Evolutionary conservation across 345 rosid genomes (phyloP).

Genomic region (Aquilaria malaccensis): DNA sequence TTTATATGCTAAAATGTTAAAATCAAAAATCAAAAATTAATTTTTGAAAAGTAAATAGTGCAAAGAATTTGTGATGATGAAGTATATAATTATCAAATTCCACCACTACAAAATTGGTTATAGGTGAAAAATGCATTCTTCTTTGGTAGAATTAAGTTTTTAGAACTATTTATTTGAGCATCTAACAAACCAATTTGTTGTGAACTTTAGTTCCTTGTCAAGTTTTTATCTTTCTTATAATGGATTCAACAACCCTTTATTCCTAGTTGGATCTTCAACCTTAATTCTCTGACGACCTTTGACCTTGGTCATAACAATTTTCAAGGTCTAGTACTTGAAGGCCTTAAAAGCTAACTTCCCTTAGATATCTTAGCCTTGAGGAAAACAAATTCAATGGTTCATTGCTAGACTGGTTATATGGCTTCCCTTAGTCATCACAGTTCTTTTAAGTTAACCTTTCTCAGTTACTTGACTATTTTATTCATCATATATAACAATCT

Average conservation of each 20-base stretch:
- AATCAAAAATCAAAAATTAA: no score
- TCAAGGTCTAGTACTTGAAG: background rate
- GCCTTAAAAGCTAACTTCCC: constrained; percentile 18
- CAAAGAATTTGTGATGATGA: no score
- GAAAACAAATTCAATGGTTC: constrained; percentile 10
- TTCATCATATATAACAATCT: constrained; percentile 11
- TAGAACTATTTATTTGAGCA: background rate
- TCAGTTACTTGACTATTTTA: constrained; percentile 5
- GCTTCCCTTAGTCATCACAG: constrained; percentile 10
- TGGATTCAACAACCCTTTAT: background rate
- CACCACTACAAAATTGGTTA: background rate
- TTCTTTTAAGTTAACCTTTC: background rate
- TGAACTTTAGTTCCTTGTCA: constrained; percentile 16
- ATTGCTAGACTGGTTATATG: constrained; percentile 13
- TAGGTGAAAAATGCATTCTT: constrained; percentile 12
- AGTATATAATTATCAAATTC: no score
- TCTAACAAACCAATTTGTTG: background rate
- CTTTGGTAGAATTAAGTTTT: constrained; percentile 10
- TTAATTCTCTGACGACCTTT: constrained; percentile 10
- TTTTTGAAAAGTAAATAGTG: no score
- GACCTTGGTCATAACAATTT: constrained; percentile 6
- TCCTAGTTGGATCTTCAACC: constrained; percentile 14
- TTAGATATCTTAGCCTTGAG: constrained; percentile 9
- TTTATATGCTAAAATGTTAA: no score
- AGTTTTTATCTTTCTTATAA: constrained; percentile 16